Evolutionary conservation across 768 basidiomycete species (phyloP).

Genomic region (Coprinopsis marcescibilis): DNA sequence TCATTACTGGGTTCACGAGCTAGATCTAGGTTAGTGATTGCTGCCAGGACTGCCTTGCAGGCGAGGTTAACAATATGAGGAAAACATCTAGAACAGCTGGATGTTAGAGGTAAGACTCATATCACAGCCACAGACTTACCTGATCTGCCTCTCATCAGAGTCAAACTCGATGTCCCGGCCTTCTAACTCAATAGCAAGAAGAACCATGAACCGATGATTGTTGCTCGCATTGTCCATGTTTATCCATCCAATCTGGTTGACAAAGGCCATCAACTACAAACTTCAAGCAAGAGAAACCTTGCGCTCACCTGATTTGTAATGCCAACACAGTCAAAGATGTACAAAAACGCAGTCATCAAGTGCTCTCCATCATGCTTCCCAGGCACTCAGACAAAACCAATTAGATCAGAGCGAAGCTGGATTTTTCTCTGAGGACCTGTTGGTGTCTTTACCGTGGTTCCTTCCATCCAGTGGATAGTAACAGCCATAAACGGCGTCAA

Average conservation of each 20-base stretch:
- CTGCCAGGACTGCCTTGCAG: slow-evolving; percentile 14
- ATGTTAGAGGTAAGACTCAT: neutral
- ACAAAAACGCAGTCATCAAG: slow-evolving; percentile 19
- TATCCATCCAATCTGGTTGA: slow-evolving; percentile 13
- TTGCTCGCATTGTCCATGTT: slow-evolving; percentile 19
- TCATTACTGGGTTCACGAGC: neutral
- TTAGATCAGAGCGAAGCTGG: slow-evolving; percentile 17
- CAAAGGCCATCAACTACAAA: neutral
- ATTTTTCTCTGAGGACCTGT: slow-evolving; percentile 17
- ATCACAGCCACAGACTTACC: slow-evolving; percentile 11
- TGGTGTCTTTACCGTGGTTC: neutral
- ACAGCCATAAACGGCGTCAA: slow-evolving; percentile 25
- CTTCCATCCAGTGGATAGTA: slow-evolving; percentile 23
- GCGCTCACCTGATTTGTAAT: neutral
- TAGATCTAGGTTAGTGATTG: slow-evolving; percentile 13
- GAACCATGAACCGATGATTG: slow-evolving; percentile 13
- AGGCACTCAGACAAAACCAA: slow-evolving; percentile 25
- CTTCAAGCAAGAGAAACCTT: neutral
- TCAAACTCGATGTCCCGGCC: slow-evolving; percentile 10
- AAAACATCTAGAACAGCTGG: slow-evolving; percentile 15
- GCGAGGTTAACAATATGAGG: slow-evolving; percentile 23
- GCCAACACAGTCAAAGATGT: neutral
- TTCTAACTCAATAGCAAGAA: slow-evolving; percentile 8
- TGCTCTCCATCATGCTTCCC: slow-evolving; percentile 26
- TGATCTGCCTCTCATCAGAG: slow-evolving; percentile 7